These are phyloP conservation scores for Auricularia heimuer DNA, from an alignment of 768 basidiomycete species.

Conservation along the genomic window DNA sequence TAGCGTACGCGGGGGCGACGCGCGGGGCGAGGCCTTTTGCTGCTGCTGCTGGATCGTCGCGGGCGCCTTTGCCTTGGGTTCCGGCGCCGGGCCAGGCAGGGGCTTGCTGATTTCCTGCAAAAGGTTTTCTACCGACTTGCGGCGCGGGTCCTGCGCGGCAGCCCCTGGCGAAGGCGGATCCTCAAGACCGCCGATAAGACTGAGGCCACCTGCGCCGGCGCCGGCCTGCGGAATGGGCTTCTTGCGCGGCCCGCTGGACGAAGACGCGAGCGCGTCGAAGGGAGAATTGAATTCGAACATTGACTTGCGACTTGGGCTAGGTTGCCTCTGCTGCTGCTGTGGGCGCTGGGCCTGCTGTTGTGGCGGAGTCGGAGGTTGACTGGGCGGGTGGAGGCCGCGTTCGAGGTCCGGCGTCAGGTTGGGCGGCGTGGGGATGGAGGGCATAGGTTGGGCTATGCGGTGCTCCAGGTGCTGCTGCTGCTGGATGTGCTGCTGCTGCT, in stretches of 20 bases:
- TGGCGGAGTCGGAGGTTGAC: constrained; percentile 10
- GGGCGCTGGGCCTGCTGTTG: constrained; percentile 3
- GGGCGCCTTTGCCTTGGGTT: constrained; percentile 28
- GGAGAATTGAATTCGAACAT: constrained; percentile 82
- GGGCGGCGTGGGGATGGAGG: not conserved
- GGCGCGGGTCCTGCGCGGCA: constrained; percentile 44
- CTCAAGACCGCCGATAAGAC: constrained; percentile 35
- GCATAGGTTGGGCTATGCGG: not conserved
- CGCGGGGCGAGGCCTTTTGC: constrained; percentile 27
- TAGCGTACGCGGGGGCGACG: constrained; percentile 1
- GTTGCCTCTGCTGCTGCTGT: constrained; percentile 34
- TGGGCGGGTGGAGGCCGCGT: constrained; percentile 16
- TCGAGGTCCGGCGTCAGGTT: constrained; percentile 1
- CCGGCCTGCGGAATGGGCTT: constrained; percentile 47
- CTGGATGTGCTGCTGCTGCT: not conserved
- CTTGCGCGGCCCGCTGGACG: constrained; percentile 36
- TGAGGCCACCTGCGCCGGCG: constrained; percentile 25
- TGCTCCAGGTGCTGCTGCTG: not conserved
- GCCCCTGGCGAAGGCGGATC: constrained; percentile 30
- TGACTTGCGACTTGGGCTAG: constrained; percentile 64
- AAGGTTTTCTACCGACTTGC: constrained; percentile 75
- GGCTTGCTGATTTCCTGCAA: constrained; percentile 61
- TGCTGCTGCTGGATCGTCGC: constrained; percentile 22
- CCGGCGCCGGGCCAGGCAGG: constrained; percentile 19
- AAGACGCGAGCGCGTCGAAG: constrained; percentile 60